Evolutionary conservation across 164 flowering plant genomes (phyloP).

Genomic region (Vitis vinifera): DNA sequence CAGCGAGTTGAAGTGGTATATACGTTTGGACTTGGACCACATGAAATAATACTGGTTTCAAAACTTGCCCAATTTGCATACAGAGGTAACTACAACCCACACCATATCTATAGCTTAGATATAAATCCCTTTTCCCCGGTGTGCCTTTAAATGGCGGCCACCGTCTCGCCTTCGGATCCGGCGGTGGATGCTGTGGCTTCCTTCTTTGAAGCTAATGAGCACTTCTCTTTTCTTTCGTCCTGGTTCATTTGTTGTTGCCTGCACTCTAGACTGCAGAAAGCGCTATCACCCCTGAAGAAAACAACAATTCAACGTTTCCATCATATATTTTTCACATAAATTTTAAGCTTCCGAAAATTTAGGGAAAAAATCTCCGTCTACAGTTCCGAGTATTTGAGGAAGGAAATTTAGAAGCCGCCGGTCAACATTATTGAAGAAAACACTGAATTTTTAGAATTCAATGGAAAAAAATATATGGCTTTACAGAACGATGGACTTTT

Average conservation of each 20-base stretch:
- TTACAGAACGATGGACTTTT: no score
- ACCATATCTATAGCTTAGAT: not conserved
- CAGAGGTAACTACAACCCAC: not conserved
- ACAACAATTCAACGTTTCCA: not conserved
- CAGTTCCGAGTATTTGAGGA: no score
- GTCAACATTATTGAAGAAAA: no score
- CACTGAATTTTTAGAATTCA: no score
- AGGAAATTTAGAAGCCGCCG: no score
- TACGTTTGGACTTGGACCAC: not conserved
- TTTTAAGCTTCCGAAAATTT: no score
- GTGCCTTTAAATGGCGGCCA: slow-evolving; percentile 22
- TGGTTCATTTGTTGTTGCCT: slow-evolving; percentile 61
- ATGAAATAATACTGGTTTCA: not conserved
- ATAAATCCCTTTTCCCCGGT: not conserved
- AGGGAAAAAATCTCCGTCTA: no score
- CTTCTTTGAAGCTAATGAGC: slow-evolving; percentile 40
- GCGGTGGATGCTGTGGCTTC: slow-evolving; percentile 19
- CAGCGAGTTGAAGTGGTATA: not conserved
- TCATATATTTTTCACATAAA: no score
- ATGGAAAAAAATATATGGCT: no score
- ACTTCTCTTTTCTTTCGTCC: slow-evolving; percentile 60
- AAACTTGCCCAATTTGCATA: not conserved
- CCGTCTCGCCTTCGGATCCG: slow-evolving; percentile 34
- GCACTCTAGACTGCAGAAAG: slow-evolving; percentile 65
- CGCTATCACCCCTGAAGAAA: slow-evolving; percentile 54